Conservation (phyloP, 2,329 filamentous ascomycete genomes). For the Aspergillus nomiae region DNA sequence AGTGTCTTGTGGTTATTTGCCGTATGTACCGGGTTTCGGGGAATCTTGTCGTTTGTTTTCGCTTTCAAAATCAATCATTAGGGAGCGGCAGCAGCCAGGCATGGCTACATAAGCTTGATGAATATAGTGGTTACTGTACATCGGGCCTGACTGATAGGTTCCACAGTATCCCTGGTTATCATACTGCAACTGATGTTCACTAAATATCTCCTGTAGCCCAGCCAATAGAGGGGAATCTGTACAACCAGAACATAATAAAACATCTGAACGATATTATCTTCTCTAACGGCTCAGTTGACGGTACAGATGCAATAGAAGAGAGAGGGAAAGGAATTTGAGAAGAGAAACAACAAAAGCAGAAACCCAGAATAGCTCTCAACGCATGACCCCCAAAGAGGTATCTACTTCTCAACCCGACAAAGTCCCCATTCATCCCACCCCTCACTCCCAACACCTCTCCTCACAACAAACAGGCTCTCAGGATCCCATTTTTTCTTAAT, state of each 20-base stretch:
- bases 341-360: too few relatives aligned
- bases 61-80: not conserved
- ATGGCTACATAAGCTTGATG: not conserved
- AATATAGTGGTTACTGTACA: not conserved
- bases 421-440: conserved; percentile 15
- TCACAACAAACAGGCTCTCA: conserved; percentile 9
- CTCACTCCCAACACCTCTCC: conserved; percentile 15
- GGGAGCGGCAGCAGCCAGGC: not conserved
- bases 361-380: not conserved
- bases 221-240: not conserved
- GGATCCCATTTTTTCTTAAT: conserved; percentile 22
- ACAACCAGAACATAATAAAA: not conserved
- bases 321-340: too few relatives aligned
- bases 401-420: conserved; percentile 6
- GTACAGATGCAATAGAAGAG: not conserved
- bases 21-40: not conserved
- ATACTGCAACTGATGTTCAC: not conserved
- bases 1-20: not conserved
- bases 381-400: not conserved
- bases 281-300: not conserved
- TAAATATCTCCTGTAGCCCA: not conserved
- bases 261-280: not conserved
- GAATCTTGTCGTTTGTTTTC: too few relatives aligned
- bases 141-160: not conserved
- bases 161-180: not conserved